Base-by-base conservation (phyloP, 2,329 filamentous ascomycete genomes). In the Samsoniella hepiali region DNA sequence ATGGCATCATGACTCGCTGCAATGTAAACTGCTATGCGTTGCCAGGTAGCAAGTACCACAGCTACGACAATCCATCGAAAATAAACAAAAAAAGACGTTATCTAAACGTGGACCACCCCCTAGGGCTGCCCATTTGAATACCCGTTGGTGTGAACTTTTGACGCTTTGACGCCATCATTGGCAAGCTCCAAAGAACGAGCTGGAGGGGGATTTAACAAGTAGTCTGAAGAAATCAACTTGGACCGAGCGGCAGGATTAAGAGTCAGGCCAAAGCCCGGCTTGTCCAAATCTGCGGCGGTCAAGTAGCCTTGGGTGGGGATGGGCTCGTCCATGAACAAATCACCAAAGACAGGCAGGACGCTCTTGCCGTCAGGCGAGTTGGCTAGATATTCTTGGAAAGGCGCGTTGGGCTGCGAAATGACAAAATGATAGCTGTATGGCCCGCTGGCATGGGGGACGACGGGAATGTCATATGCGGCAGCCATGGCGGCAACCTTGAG, bases 351-450 rank as follows among this genome's bases (percentile, higher is more conserved):
- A 2, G 93, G 93, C 66, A 94, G 79, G 22, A 97, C 93, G 66
- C 88, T 93, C 80, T 92, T 91, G 56, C 93, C 93, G 71, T 97
- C 93, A 0, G 93, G 86, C 2, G 92, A 96, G 79, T 97, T 97
- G 69, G 93, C 93, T 31, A 97, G 84, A 73, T 97, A 97, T 77
- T 97, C 93, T 76, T 97, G 93, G 83, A 97, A 97, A 5, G 93
- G 93, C 15, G 90, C 91, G 79, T 97, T 96, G 67, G 91, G 87
- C 77, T 97, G 93, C 51, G 92, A 96, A 65, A 97, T 89, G 68
- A 97, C 93, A 73, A 96, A 97, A 78, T 97, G 93, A 78, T 97
- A 97, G 71, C 91, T 95, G 80, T 97, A 97, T 3, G 93, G 91
- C 1, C 93, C 93, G 66, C 90, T 95, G 51, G 93, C 93, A 73